A percentile compares a stretch with the other conserved stretches of the same genome.
Conservation (phyloP, 148 eudicot genomes). For the Nepenthes mirabilis region DNA sequence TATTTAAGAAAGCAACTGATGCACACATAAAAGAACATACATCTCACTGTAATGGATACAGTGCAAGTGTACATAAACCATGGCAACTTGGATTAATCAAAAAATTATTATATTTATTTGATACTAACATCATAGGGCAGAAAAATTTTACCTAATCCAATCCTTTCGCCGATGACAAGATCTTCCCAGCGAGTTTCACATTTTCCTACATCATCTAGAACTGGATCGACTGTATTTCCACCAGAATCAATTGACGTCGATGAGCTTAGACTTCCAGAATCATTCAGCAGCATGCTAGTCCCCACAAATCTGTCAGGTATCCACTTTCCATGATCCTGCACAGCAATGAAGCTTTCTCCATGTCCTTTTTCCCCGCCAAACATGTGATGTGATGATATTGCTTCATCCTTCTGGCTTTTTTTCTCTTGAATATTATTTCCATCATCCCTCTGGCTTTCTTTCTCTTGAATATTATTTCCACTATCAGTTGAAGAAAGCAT, state of each 20-base stretch:
- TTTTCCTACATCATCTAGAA: slow-evolving; percentile 87
- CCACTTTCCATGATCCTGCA: slow-evolving; percentile 20
- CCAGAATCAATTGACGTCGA: slow-evolving; percentile 9
- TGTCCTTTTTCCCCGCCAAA: slow-evolving; percentile 16
- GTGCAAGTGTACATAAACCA: no score
- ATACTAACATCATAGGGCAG: neutral
- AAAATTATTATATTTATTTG: neutral
- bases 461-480: slow-evolving; percentile 9
- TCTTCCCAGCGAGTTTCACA: slow-evolving; percentile 97
- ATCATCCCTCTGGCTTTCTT: slow-evolving; percentile 13
- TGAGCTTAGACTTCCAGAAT: slow-evolving; percentile 26
- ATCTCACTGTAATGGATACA: neutral
- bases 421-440: slow-evolving; percentile 10
- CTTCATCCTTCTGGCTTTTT: slow-evolving; percentile 12
- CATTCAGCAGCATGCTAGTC: slow-evolving; percentile 28
- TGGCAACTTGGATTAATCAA: neutral
- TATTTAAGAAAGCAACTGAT: slow-evolving; percentile 1
- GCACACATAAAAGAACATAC: slow-evolving; percentile 6
- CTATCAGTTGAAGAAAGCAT: slow-evolving; percentile 13
- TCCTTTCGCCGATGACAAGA: slow-evolving; percentile 88
- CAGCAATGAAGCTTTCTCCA: slow-evolving; percentile 11
- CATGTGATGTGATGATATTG: slow-evolving; percentile 11
- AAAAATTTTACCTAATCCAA: slow-evolving; percentile 72
- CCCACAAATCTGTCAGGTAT: slow-evolving; percentile 24
- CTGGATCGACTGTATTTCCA: slow-evolving; percentile 36